These are phyloP conservation scores for Rhodotorula sphaerocarpa DNA, from an alignment of 768 basidiomycete species.

Conservation along the genomic window DNA sequence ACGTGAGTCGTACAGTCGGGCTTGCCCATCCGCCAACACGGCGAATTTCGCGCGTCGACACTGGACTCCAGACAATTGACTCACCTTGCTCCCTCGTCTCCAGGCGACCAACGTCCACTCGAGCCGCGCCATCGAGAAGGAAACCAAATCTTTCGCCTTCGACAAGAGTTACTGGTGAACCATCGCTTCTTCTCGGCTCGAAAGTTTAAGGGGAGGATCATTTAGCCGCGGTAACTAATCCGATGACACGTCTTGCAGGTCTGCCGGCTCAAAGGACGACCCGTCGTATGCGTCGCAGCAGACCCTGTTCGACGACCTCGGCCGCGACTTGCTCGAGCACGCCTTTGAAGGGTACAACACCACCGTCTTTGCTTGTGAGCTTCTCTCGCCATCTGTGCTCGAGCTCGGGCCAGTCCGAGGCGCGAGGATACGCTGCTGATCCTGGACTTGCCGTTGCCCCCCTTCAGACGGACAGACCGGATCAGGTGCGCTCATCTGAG, in stretches of 20 bases:
- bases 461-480: slow-evolving; percentile 21
- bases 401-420: too few species aligned
- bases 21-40: too few species aligned
- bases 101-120: slow-evolving; percentile 48
- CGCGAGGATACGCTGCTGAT: background rate
- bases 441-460: slow-evolving; percentile 41
- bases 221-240: too few species aligned
- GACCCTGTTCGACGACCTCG: slow-evolving; percentile 87
- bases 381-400: too few species aligned
- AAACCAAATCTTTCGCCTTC: slow-evolving; percentile 85
- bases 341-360: slow-evolving; percentile 95
- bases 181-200: background rate
- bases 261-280: slow-evolving; percentile 80
- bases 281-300: slow-evolving; percentile 87
- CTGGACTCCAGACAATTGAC: too few species aligned
- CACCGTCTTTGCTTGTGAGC: slow-evolving; percentile 96
- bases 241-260: slow-evolving; percentile 4
- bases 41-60: too few species aligned
- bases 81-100: background rate
- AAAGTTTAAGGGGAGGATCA: too few species aligned
- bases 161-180: slow-evolving; percentile 98
- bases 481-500: slow-evolving; percentile 35
- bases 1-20: slow-evolving; percentile 46
- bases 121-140: slow-evolving; percentile 58
- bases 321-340: slow-evolving; percentile 87